Conservation (phyloP, 2,329 filamentous ascomycete species). For the Pyricularia sp. region DNA sequence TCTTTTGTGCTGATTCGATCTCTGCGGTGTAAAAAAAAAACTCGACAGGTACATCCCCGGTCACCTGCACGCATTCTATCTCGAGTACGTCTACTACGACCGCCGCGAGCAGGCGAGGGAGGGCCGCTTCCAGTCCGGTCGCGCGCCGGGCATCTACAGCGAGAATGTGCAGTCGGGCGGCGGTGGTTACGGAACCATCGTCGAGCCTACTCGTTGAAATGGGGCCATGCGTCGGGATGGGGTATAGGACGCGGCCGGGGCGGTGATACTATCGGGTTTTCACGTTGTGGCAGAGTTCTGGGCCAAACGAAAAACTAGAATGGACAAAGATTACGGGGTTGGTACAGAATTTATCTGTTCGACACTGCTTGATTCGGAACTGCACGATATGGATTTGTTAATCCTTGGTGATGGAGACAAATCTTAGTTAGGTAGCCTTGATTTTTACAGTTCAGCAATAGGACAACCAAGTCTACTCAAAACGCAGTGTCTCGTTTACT, state of each 20-base stretch:
- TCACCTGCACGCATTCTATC: conserved; percentile 71
- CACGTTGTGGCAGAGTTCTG: background rate
- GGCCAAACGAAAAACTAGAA: background rate
- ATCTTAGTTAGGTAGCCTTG: background rate
- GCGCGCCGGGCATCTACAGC: conserved; percentile 63
- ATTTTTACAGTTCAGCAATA: background rate
- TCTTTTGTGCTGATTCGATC: background rate
- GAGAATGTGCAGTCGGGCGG: conserved; percentile 66
- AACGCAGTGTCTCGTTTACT: background rate
- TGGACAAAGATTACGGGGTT: background rate
- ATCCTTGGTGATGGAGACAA: background rate
- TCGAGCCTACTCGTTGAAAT: conserved; percentile 13
- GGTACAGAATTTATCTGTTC: background rate
- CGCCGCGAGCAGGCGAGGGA: conserved; percentile 53
- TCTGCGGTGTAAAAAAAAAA: conserved; percentile 3
- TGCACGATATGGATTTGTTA: background rate
- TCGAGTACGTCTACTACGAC: conserved; percentile 77
- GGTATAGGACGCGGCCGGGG: background rate
- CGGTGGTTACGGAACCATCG: conserved; percentile 49
- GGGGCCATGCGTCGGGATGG: conserved; percentile 11
- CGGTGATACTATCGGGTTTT: background rate
- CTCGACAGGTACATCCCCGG: conserved; percentile 46
- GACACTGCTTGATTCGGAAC: background rate
- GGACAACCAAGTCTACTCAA: background rate
- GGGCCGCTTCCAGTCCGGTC: conserved; percentile 42